phyloP scores from a whole-genome alignment of 2,329 filamentous ascomycete species.

The Elsinoe ampelina region DNA sequence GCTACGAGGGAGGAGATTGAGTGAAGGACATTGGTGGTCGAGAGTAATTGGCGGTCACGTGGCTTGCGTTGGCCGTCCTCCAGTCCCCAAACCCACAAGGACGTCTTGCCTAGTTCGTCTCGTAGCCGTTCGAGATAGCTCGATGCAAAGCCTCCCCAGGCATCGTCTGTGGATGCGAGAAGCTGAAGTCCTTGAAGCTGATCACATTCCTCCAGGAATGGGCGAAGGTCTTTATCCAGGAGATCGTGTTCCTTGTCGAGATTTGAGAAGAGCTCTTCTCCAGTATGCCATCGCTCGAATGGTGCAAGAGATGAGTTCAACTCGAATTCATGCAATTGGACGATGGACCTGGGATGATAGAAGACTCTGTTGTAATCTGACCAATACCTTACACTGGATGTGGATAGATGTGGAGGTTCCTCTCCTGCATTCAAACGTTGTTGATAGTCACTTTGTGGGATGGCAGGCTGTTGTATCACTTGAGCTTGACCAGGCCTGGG shows the following conservation, averaged over 20 bases:
- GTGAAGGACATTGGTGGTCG: constrained; percentile 64
- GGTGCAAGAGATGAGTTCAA: constrained; percentile 70
- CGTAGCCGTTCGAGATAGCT: constrained; percentile 54
- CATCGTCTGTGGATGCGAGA: constrained; percentile 44
- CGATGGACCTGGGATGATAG: constrained; percentile 78
- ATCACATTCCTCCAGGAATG: constrained; percentile 88
- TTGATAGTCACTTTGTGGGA: constrained; percentile 68
- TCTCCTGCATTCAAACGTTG: constrained; percentile 65
- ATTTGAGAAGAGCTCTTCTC: constrained; percentile 59
- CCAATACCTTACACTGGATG: constrained; percentile 80
- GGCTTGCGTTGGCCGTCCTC: constrained; percentile 45
- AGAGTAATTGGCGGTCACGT: constrained; percentile 50
- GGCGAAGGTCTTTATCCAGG: constrained; percentile 79
- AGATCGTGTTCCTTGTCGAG: constrained; percentile 63
- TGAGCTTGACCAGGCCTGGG: constrained; percentile 56
- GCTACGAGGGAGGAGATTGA: constrained; percentile 59
- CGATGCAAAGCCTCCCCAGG: constrained; percentile 41
- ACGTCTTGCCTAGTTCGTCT: constrained; percentile 84
- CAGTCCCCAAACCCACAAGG: constrained; percentile 78
- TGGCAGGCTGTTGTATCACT: constrained; percentile 57
- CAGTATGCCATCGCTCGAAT: constrained; percentile 66
- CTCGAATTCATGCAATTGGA: constrained; percentile 82
- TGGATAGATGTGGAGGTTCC: constrained; percentile 53
- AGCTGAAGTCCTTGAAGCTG: constrained; percentile 77
- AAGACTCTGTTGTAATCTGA: constrained; percentile 91